Evolutionary conservation across 345 rosid species (phyloP).

Genomic region (Eucalyptus grandis): DNA sequence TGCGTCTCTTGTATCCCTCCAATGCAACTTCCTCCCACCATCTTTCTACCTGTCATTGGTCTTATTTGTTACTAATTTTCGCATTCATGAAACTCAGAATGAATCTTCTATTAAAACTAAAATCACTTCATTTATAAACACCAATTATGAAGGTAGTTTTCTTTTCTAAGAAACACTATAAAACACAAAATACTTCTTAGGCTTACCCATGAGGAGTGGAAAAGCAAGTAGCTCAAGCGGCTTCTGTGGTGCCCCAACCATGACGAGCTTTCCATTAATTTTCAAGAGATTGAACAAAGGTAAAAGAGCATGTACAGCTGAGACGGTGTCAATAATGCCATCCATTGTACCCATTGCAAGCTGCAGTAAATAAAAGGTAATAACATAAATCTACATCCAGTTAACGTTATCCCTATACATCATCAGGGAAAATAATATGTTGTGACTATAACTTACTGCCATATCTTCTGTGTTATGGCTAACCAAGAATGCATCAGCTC

Average conservation of each 20-base stretch:
- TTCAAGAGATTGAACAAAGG: conserved; percentile 38
- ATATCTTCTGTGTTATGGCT: conserved; percentile 19
- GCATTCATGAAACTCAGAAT: background rate
- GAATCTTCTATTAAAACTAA: background rate
- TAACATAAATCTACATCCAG: background rate
- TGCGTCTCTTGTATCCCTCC: conserved; percentile 25
- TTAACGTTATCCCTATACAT: background rate
- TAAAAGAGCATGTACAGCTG: conserved; percentile 23
- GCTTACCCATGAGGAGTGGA: conserved; percentile 15
- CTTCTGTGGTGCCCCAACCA: conserved; percentile 34
- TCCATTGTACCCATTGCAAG: conserved; percentile 19
- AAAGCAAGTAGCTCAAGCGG: conserved; percentile 31
- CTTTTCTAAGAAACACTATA: background rate
- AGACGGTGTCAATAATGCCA: conserved; percentile 51
- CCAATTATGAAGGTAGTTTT: background rate
- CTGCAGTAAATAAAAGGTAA: background rate
- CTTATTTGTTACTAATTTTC: background rate
- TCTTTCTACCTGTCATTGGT: conserved; percentile 5
- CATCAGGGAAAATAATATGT: background rate
- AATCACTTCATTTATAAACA: background rate
- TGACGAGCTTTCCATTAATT: conserved; percentile 27
- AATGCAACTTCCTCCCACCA: background rate
- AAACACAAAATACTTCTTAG: background rate
- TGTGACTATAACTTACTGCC: conserved; percentile 1
- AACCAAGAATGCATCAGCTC: conserved; percentile 29